Percentiles rank a stretch among this genome's conserved stretches.
phyloP scores from a whole-genome alignment of 2,329 filamentous ascomycete species.

The Verticillium albo-atrum region DNA sequence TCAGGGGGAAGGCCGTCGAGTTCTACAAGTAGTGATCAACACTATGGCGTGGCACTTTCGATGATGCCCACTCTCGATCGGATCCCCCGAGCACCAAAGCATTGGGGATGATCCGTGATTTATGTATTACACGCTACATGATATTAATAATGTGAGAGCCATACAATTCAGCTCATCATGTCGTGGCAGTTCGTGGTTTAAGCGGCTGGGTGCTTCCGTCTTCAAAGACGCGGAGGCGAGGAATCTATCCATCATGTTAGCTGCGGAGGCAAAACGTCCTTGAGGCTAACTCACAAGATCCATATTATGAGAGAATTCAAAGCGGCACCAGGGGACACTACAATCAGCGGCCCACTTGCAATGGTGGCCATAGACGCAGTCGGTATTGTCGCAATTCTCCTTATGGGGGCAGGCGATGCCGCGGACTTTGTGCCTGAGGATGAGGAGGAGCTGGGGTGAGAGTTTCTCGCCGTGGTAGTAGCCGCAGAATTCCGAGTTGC shows the following conservation, averaged over 20 bases:
- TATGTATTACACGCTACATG: not conserved
- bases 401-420: slow-evolving; percentile 11
- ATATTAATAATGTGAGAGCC: not conserved
- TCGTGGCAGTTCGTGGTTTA: not conserved
- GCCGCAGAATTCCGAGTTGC: slow-evolving; percentile 12
- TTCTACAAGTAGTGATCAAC: too few relatives aligned
- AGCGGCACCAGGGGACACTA: slow-evolving; percentile 12
- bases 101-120: not conserved
- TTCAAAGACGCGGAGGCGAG: slow-evolving; percentile 7
- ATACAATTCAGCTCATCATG: not conserved
- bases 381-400: slow-evolving; percentile 11
- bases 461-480: slow-evolving; percentile 16
- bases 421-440: slow-evolving; percentile 15
- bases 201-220: slow-evolving; percentile 7
- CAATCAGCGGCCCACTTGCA: slow-evolving; percentile 16
- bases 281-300: slow-evolving; percentile 9
- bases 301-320: slow-evolving; percentile 14
- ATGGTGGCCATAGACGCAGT: slow-evolving; percentile 15
- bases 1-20: too few relatives aligned
- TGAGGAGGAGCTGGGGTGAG: slow-evolving; percentile 7
- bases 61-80: too few relatives aligned
- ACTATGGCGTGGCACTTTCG: too few relatives aligned
- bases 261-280: not conserved
- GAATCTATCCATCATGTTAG: not conserved
- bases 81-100: too few relatives aligned